Evolutionary conservation across 345 rosid genomes (phyloP).

Genomic region (Salix udensis): DNA sequence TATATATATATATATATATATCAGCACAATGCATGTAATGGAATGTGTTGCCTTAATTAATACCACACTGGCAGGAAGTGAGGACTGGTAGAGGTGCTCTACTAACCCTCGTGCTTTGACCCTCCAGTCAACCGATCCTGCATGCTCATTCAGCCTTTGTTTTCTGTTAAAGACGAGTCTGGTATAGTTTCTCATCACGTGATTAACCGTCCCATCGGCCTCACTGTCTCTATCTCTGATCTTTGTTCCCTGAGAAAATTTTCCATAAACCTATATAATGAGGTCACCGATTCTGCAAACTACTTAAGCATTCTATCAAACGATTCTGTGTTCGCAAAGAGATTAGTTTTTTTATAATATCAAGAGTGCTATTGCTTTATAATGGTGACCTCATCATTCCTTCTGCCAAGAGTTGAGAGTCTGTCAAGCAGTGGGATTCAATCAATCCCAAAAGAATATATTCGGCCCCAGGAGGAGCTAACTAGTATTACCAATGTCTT

Average conservation of each 20-base stretch:
- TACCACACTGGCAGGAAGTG: too few relatives aligned
- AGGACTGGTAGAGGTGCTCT: too few relatives aligned
- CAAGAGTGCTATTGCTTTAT: not conserved
- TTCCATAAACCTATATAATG: not conserved
- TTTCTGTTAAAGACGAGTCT: not conserved
- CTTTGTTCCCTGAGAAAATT: not conserved
- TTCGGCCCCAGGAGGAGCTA: conserved; percentile 77
- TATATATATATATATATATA: too few relatives aligned
- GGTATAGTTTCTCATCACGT: not conserved
- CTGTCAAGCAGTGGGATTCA: conserved; percentile 66
- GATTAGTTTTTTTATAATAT: not conserved
- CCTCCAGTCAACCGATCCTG: not conserved
- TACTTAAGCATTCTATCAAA: not conserved
- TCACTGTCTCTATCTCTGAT: not conserved
- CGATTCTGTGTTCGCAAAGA: not conserved
- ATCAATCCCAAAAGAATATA: conserved; percentile 70
- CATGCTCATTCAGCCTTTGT: too few relatives aligned
- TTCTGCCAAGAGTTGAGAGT: conserved; percentile 56
- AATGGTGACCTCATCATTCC: conserved; percentile 25
- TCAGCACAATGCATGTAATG: too few relatives aligned
- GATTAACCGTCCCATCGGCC: not conserved
- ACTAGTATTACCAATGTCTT: conserved; percentile 62
- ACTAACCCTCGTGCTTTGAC: not conserved
- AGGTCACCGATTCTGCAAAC: not conserved
- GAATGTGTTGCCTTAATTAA: too few relatives aligned